Conservation (phyloP, 2,329 filamentous ascomycete genomes). For the Pyrenophora seminiperda region DNA sequence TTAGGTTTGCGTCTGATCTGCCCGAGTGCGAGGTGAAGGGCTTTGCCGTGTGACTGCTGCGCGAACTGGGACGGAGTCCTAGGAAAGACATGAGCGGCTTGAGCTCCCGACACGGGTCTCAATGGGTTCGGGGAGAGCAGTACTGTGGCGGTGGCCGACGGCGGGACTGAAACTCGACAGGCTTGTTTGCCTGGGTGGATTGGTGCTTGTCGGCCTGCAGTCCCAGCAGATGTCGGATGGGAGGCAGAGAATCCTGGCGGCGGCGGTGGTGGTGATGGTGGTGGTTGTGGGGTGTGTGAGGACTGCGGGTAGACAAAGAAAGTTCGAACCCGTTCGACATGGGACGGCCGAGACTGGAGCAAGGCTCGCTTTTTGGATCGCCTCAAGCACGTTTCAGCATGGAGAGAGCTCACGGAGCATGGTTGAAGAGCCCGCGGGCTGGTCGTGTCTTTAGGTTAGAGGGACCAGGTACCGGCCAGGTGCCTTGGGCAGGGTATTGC, state of each 20-base stretch:
- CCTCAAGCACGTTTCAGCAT: conserved; percentile 50
- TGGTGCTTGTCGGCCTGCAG: conserved; percentile 32
- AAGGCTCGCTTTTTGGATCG: conserved; percentile 42
- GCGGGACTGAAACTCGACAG: conserved; percentile 44
- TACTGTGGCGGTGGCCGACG: conserved; percentile 40
- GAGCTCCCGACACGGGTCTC: conserved; percentile 43
- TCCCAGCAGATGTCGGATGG: conserved; percentile 44
- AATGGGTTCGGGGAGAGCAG: conserved; percentile 31
- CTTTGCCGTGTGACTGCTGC: conserved; percentile 37
- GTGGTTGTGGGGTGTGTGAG: conserved; percentile 27
- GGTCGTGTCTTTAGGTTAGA: conserved; percentile 35
- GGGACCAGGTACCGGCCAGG: conserved; percentile 33
- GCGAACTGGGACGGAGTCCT: conserved; percentile 47
- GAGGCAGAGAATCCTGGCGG: conserved; percentile 33
- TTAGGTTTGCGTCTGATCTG: conserved; percentile 33
- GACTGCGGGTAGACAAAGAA: conserved; percentile 40
- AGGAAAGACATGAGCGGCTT: conserved; percentile 50
- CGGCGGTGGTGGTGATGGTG: conserved; percentile 29
- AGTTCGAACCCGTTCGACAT: conserved; percentile 45
- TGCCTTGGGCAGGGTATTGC: conserved; percentile 29
- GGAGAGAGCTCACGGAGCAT: conserved; percentile 36
- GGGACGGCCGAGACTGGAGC: conserved; percentile 36
- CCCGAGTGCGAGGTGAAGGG: conserved; percentile 26
- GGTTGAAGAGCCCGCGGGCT: conserved; percentile 30
- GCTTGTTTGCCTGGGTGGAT: conserved; percentile 37